phyloP scores from a whole-genome alignment of 2,329 filamentous ascomycete genomes.

The Zopfia rhizophila region DNA sequence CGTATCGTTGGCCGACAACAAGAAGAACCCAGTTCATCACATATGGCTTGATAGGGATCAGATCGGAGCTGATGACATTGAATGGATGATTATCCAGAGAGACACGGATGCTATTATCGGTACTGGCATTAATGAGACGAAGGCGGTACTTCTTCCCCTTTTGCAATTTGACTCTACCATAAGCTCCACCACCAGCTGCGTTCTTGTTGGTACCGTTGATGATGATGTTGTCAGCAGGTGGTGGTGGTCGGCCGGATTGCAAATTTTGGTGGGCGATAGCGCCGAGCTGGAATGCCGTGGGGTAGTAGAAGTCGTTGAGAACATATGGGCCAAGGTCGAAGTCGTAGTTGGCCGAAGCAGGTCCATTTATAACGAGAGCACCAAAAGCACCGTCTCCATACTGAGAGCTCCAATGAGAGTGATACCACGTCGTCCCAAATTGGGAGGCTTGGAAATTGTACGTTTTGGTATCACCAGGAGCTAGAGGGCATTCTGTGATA shows the following conservation, averaged over 20 bases:
- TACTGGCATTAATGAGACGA: conserved; percentile 64
- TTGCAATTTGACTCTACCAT: conserved; percentile 27
- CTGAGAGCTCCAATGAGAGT: conserved; percentile 53
- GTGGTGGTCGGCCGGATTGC: conserved; percentile 40
- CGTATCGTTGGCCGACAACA: conserved; percentile 56
- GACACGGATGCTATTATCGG: conserved; percentile 35
- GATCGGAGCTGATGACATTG: conserved; percentile 50
- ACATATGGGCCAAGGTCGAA: conserved; percentile 68
- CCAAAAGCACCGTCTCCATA: conserved; percentile 56
- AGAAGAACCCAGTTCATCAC: conserved; percentile 48
- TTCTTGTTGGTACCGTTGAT: conserved; percentile 39
- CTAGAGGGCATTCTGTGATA: conserved; percentile 65
- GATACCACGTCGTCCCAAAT: conserved; percentile 51
- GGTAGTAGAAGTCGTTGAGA: conserved; percentile 70
- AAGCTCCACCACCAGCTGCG: conserved; percentile 47
- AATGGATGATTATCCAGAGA: conserved; percentile 51
- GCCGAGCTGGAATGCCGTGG: conserved; percentile 34
- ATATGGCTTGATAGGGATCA: conserved; percentile 54
- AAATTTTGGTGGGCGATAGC: conserved; percentile 34
- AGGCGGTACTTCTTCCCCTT: conserved; percentile 64
- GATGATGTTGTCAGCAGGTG: conserved; percentile 53
- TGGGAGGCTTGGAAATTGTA: conserved; percentile 65
- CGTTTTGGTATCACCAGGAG: conserved; percentile 61
- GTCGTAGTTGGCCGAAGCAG: conserved; percentile 58
- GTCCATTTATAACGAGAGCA: conserved; percentile 53